Evolutionary conservation across 2,329 filamentous ascomycete genomes (phyloP).

Genomic region (Diaporthe helianthi): DNA sequence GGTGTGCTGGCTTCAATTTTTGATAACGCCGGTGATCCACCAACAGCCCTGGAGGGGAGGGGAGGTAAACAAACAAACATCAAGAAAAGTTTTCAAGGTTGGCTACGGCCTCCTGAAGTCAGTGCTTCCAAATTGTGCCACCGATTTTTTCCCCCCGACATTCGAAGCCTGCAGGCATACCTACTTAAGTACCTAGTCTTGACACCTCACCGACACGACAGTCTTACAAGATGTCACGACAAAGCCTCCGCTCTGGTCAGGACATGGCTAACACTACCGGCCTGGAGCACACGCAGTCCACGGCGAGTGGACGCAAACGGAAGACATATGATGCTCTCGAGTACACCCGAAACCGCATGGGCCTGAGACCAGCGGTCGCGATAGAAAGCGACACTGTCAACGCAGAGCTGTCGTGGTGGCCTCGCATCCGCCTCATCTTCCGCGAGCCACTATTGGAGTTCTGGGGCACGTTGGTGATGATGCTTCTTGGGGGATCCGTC

Average conservation of each 20-base stretch:
- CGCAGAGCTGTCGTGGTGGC: constrained; percentile 5
- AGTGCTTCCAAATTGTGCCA: too few species aligned
- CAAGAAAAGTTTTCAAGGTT: too few species aligned
- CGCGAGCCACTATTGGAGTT: constrained; percentile 21
- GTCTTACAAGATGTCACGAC: neutral
- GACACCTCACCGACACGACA: too few species aligned
- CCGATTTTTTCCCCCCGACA: neutral
- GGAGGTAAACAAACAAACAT: neutral
- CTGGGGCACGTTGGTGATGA: constrained; percentile 17
- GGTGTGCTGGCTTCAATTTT: neutral
- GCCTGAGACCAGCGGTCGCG: neutral
- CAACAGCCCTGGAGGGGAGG: too few species aligned
- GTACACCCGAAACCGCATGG: neutral
- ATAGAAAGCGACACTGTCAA: neutral
- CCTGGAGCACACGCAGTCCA: neutral
- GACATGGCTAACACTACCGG: neutral
- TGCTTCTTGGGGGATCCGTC: constrained; percentile 5
- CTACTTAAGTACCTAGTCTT: too few species aligned
- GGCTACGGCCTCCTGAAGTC: too few species aligned
- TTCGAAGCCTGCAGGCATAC: neutral
- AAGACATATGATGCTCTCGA: neutral
- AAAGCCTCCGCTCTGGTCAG: neutral
- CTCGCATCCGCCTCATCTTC: constrained; percentile 6
- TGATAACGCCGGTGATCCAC: neutral
- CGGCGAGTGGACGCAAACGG: neutral